Conservation (phyloP, 495 filamentous ascomycete species). For the Lasiosphaeria miniovina region DNA sequence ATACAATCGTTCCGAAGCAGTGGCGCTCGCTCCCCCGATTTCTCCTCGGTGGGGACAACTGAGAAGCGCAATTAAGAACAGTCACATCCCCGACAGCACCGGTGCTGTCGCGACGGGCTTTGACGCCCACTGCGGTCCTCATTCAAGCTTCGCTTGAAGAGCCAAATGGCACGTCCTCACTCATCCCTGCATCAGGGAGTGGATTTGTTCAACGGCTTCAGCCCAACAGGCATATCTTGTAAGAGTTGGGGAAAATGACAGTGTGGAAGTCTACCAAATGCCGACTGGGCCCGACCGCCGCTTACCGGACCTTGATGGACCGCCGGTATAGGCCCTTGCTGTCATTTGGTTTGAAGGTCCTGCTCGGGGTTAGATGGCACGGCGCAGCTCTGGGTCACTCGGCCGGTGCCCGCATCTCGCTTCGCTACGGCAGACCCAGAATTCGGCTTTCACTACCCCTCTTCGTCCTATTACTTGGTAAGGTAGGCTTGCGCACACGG, state of each 20-base stretch:
- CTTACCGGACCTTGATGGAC: neutral
- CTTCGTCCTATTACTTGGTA: neutral
- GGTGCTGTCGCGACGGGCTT: neutral
- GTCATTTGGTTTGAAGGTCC: neutral
- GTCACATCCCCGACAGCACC: neutral
- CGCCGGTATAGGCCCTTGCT: neutral
- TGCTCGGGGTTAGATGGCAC: neutral
- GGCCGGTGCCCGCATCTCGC: constrained; percentile 2
- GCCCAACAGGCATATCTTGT: neutral
- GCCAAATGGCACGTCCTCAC: neutral
- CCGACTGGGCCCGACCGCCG: neutral
- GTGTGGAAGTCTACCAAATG: neutral
- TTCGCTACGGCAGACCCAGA: neutral
- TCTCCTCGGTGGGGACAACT: neutral
- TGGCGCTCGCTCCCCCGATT: neutral
- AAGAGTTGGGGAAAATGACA: neutral
- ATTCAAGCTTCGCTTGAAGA: neutral
- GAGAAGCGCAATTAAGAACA: neutral
- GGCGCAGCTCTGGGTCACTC: neutral
- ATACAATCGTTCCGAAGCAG: neutral
- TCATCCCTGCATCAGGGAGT: neutral
- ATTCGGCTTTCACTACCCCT: constrained; percentile 2
- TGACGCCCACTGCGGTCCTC: neutral
- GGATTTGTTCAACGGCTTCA: neutral
- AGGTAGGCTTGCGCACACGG: constrained; percentile 2